Base-by-base conservation (phyloP, 1,284 basidiomycete species). In the Ceratorhiza oryzae-sativae region DNA sequence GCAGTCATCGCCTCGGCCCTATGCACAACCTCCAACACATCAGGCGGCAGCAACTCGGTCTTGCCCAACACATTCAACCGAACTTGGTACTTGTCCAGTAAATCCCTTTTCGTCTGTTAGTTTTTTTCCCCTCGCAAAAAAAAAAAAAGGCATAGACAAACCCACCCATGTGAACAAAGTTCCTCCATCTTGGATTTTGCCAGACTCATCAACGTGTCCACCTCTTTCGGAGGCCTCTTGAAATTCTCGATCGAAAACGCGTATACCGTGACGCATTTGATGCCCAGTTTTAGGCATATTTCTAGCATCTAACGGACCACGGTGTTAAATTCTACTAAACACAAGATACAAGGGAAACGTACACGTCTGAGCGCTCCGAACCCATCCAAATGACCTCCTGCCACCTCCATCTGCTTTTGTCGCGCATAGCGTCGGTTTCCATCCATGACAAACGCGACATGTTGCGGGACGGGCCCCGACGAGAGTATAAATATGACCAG, bases 181-280 rank as follows among this genome's bases (percentile, higher is more conserved):
- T 98, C 94, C 32, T 90, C 78, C 20, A 99, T 84, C 73, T 91
- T 89, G n/a, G 87, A 85, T 79, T 92, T 89, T 0, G 93, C 93
- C 49, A 99, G 82, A 20, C 84, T 81, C 94, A 99, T 96, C 73
- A 99, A 83, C 5, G 90, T 89, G 45, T 91, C 87, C 0, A 99
- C 95, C 80, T 99, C 97, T 6, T 90, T 88, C 68, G 86, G 83
- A 0, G 90, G 85, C n/a, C 97, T 86, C 75, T 92, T 93, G 82
- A 99, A 99, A 82, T 99, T 99, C 79, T 98, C 95, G 73, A 99
- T 97, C 0, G 96, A 89, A 80, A 99, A 99, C 3, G 95, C 95
- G 78, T 97, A 99, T 10, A 94, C 93, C 0, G 94, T 92, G 25
- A 99, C 95, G 74, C 91, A 93, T 71, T 83, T 85, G 61, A 98